These are phyloP conservation scores for Baorangia bicolor DNA, from an alignment of 768 basidiomycete genomes.

Conservation along the genomic window DNA sequence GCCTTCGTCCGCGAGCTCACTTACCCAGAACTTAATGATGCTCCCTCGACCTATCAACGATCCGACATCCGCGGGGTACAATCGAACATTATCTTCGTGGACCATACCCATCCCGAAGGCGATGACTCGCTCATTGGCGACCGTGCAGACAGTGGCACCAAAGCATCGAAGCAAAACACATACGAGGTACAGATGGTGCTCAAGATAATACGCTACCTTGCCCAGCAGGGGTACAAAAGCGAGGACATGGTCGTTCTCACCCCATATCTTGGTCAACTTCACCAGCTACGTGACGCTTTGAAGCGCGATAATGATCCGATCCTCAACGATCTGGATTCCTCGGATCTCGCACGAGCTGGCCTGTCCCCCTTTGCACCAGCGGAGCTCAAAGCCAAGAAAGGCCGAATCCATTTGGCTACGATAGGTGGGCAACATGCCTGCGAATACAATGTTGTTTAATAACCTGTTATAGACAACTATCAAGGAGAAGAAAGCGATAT, in stretches of 20 bases:
- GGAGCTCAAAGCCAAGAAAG: conserved; percentile 36
- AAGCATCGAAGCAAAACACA: conserved; percentile 58
- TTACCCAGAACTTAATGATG: conserved; percentile 64
- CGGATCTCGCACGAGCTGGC: conserved; percentile 58
- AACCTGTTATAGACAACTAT: conserved; percentile 56
- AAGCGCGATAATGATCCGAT: conserved; percentile 51
- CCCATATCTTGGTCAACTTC: conserved; percentile 66
- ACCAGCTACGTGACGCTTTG: conserved; percentile 44
- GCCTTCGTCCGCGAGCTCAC: conserved; percentile 60
- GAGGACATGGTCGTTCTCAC: conserved; percentile 65
- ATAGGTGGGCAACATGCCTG: conserved; percentile 45
- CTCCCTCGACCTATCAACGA: conserved; percentile 45
- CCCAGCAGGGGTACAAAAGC: conserved; percentile 64
- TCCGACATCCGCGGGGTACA: conserved; percentile 52
- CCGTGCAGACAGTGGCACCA: conserved; percentile 41
- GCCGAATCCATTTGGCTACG: conserved; percentile 55
- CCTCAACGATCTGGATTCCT: conserved; percentile 59
- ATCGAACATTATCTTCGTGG: conserved; percentile 61
- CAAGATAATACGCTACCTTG: conserved; percentile 63
- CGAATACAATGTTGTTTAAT: neutral
- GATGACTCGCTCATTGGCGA: conserved; percentile 41
- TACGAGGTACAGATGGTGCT: conserved; percentile 63
- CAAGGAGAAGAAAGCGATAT: conserved; percentile 75
- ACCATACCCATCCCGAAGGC: conserved; percentile 58
- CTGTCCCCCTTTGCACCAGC: conserved; percentile 36